Base-by-base conservation (phyloP, 1,284 basidiomycete species). In the Paramarasmius palmivorus region DNA sequence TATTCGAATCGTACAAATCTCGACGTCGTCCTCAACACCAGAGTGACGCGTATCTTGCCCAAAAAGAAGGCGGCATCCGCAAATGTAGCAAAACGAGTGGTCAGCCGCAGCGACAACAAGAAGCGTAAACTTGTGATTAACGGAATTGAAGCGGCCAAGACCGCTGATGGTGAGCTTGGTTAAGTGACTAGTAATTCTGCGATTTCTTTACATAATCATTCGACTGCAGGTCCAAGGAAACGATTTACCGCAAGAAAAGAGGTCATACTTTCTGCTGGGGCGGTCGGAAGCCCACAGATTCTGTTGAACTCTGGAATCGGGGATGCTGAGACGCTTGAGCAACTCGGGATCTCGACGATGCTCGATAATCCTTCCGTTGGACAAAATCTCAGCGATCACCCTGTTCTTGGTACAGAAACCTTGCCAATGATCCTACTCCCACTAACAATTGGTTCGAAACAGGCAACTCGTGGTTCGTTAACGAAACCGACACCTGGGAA, bases 291-390 rank as follows among this genome's bases (percentile, higher is more conserved):
- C 3, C 75, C 77, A 5, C 74, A 76, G 46, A 65, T 80, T 17
- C 70, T 80, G 14, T 62, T 73, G 44, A 67, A 74, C 40, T 77
- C 75, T n/a, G 79, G 80, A 23, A 77, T 81, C 52, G 78, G 79
- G 9, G 49, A 63, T 45, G 22, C 53, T 6, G 36, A 55, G 2
- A 53, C 59, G 4, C 58, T 73, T 7, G 20, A 39, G 8, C 37
- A 39, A 0, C 17, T 64, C 5, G 64, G 64, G 0, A 60, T 72
- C 22, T 25, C 53, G 26, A 49, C 67, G 2, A 57, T 73, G 15
- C 55, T 71, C 9, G 54, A 69, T 58, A 54, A 68, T 3, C 69
- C 70, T 4, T 63, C 66, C 49, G 75, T 78, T 37, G 78, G 78
- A 12, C 67, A 74, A 59, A 78, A 79, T 58, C 61, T 80, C 20